Percentiles rank a stretch among this genome's conserved stretches.
These are phyloP conservation scores for Floccularia luteovirens DNA, from an alignment of 768 basidiomycete genomes.

Conservation along the genomic window DNA sequence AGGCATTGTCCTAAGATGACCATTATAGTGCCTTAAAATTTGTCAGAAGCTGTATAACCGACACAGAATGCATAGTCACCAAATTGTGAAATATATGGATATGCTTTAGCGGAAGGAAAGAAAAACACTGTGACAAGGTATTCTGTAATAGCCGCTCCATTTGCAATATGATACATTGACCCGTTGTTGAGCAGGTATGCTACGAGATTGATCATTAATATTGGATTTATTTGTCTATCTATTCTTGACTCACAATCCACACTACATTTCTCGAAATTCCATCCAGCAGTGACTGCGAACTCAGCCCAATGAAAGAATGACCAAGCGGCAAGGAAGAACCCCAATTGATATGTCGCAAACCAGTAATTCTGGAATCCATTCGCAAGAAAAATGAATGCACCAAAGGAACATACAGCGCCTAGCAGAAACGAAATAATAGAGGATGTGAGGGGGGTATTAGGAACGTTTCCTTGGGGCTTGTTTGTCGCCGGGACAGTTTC, in stretches of 20 bases:
- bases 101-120: constrained; percentile 53
- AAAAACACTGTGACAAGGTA: constrained; percentile 69
- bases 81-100: constrained; percentile 46
- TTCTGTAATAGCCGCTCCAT: constrained; percentile 71
- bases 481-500: constrained; percentile 43
- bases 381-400: constrained; percentile 38
- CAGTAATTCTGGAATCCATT: constrained; percentile 37
- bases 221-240: constrained; percentile 1
- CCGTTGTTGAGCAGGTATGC: constrained; percentile 95
- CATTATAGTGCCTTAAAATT: constrained; percentile 48
- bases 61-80: constrained; percentile 32
- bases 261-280: constrained; percentile 89
- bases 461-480: constrained; percentile 49
- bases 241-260: constrained; percentile 73
- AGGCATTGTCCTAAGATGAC: constrained; percentile 68
- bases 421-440: constrained; percentile 81
- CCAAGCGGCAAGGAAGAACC: constrained; percentile 80
- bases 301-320: constrained; percentile 89
- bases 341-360: constrained; percentile 73
- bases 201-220: constrained; percentile 19
- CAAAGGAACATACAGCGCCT: constrained; percentile 62
- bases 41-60: background rate
- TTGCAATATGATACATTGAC: constrained; percentile 74
- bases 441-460: constrained; percentile 83
- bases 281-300: constrained; percentile 92